Conservation (phyloP, 148 eudicot species). For the Tetragonia tetragonoides region DNA sequence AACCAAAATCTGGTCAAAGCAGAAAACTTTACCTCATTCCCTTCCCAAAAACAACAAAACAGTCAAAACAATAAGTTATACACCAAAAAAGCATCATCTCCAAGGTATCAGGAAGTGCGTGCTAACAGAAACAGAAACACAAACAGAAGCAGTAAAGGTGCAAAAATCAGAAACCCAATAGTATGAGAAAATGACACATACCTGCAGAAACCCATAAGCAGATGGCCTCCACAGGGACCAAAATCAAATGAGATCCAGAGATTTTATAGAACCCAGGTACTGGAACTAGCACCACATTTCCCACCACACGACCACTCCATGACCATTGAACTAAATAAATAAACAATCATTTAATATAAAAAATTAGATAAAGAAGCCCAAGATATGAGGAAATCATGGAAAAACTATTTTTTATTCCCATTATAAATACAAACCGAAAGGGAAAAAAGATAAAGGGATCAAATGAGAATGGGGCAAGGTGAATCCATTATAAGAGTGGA, state of each 20-base stretch:
- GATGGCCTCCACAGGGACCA: conserved; percentile 13
- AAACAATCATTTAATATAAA: not conserved
- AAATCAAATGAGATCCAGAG: conserved; percentile 14
- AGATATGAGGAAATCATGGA: not conserved
- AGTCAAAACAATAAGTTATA: no score
- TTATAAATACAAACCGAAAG: conserved; percentile 7
- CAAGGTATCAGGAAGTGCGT: conserved; percentile 4
- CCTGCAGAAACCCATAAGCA: conserved; percentile 33
- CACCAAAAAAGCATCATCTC: not conserved
- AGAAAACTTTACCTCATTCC: not conserved
- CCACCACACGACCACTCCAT: conserved; percentile 15
- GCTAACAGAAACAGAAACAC: not conserved
- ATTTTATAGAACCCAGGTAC: conserved; percentile 3
- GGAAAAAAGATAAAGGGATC: not conserved
- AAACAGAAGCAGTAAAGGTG: not conserved
- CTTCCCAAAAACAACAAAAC: not conserved
- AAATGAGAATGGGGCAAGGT: conserved; percentile 17
- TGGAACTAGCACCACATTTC: conserved; percentile 16
- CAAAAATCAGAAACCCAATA: not conserved
- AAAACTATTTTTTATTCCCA: not conserved
- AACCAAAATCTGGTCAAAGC: not conserved
- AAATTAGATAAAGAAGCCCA: not conserved
- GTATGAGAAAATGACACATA: conserved; percentile 9
- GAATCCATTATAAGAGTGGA: not conserved
- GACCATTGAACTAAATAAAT: conserved; percentile 3